phyloP scores from a whole-genome alignment of 2,329 filamentous ascomycete species.

The Dothidotthia symphoricarpi region DNA sequence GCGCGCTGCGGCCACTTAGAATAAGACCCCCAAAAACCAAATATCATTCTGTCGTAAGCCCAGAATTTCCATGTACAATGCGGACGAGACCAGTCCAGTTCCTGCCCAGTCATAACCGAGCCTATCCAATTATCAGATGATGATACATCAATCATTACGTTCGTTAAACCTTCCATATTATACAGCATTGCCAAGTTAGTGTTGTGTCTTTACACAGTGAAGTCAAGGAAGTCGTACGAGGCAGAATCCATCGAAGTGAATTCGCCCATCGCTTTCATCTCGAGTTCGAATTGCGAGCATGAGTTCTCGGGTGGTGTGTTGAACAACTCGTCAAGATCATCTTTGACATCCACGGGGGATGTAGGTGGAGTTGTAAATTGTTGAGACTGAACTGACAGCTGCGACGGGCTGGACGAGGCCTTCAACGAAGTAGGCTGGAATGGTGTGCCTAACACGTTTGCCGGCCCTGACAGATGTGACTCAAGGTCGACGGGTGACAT shows the following conservation, averaged over 20 bases:
- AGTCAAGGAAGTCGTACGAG: constrained; percentile 38
- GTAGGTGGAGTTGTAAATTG: constrained; percentile 41
- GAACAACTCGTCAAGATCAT: constrained; percentile 39
- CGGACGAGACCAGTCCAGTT: too few species aligned
- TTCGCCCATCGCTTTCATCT: constrained; percentile 41
- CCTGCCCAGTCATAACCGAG: background rate
- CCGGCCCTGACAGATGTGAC: constrained; percentile 28
- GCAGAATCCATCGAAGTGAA: constrained; percentile 32
- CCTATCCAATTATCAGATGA: constrained; percentile 11
- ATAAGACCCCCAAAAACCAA: too few species aligned
- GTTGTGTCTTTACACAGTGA: constrained; percentile 25
- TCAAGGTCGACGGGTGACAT: constrained; percentile 38
- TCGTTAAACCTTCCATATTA: constrained; percentile 28
- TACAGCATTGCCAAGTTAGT: constrained; percentile 21
- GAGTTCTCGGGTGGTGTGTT: constrained; percentile 29
- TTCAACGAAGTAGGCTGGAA: constrained; percentile 29
- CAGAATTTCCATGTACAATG: too few species aligned
- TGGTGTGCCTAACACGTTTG: constrained; percentile 13
- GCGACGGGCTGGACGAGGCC: constrained; percentile 33
- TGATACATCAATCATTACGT: constrained; percentile 26
- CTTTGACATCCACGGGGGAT: constrained; percentile 34
- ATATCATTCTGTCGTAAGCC: too few species aligned
- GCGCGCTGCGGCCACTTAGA: too few species aligned
- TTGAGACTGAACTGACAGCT: constrained; percentile 37
- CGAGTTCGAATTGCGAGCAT: constrained; percentile 40